A percentile compares a stretch with the other conserved stretches of the same genome.
phyloP scores from a whole-genome alignment of 2,329 filamentous ascomycete genomes.

The Orbilia brochopaga region DNA sequence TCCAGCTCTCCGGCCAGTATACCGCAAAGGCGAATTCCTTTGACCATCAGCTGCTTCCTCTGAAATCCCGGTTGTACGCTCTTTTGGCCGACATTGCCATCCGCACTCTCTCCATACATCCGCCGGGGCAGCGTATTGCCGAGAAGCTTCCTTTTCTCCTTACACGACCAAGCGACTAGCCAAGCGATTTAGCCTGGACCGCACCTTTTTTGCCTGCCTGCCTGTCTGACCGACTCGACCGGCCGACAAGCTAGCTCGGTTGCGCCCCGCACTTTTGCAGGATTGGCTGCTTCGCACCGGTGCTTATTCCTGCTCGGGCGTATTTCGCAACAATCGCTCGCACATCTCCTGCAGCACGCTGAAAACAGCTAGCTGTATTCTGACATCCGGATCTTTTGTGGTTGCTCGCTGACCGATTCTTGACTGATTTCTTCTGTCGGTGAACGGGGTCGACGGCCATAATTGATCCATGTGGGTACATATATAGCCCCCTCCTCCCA shows the following conservation, averaged over 20 bases:
- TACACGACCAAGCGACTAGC: constrained; percentile 40
- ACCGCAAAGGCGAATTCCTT: background rate
- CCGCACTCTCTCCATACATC: constrained; percentile 31
- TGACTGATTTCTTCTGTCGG: background rate
- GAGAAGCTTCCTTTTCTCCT: constrained; percentile 51
- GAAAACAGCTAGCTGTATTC: constrained; percentile 23
- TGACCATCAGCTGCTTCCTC: too few relatives aligned
- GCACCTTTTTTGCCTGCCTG: constrained; percentile 11
- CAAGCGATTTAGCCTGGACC: constrained; percentile 47
- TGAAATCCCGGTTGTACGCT: constrained; percentile 27
- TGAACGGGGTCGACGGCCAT: constrained; percentile 36
- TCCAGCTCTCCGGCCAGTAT: background rate
- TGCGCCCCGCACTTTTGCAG: constrained; percentile 44
- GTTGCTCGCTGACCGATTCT: constrained; percentile 25
- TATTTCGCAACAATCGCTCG: constrained; percentile 35
- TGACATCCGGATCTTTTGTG: constrained; percentile 46
- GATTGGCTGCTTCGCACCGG: constrained; percentile 17
- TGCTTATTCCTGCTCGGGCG: constrained; percentile 39
- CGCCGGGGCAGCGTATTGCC: constrained; percentile 44
- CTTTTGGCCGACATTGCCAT: constrained; percentile 27
- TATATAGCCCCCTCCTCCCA: constrained; percentile 48
- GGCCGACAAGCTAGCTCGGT: constrained; percentile 12
- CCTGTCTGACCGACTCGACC: constrained; percentile 3
- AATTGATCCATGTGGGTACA: constrained; percentile 51
- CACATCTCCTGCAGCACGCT: constrained; percentile 21